Evolutionary conservation across 805 yeast species (phyloP), one percentile per base, ranked within the genome.

Genomic region (Vanderwaltozyma tropicalis): DNA sequence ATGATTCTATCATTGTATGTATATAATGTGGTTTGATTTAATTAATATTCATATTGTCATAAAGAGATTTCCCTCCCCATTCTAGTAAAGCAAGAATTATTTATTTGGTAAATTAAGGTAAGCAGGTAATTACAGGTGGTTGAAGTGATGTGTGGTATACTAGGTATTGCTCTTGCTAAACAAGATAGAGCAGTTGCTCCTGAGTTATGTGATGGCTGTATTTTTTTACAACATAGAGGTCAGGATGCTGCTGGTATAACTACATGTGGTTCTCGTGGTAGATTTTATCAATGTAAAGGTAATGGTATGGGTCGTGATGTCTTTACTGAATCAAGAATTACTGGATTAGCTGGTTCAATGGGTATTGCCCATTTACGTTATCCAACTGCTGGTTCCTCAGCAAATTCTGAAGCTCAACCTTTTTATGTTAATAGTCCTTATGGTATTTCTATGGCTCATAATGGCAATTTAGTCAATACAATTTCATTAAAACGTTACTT

Each of bases 211-310:
- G 98, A 92, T 59, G 96, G 95, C 6, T 80, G 89, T 45, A 76
- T 87, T 66, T 89, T 81, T 60, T 68, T 92, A 44, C 98, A 92
- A 59, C 98, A 92, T 58, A 75, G 98, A 57, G 98, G 98, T 32
- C 98, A 92, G 66, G 98, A 92, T 61, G 98, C 98, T 10, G 96
- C 96, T n/a, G 98, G 98, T 46, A 89, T 92, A 39, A 92, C 86
- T 18, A 92, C 98, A 7, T 86, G 96, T 60, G 97, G 96, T 38
- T 69, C 81, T 32, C 78, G 89, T 44, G 98, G 97, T 46, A 73
- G 98, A 42, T 73, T 92, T 41, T 88, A 85, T 66, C 97, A 89
- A 66, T 92, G 98, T 63, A 92, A 92, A 66, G 98, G 98, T 52
- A 89, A 87, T 61, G 98, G 98, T 48, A 85, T 92, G 95, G 97